A percentile compares a stretch with the other conserved stretches of the same genome.
These are phyloP conservation scores for Calonectria pteridis DNA, from an alignment of 2,329 filamentous ascomycete species.

Conservation along the genomic window DNA sequence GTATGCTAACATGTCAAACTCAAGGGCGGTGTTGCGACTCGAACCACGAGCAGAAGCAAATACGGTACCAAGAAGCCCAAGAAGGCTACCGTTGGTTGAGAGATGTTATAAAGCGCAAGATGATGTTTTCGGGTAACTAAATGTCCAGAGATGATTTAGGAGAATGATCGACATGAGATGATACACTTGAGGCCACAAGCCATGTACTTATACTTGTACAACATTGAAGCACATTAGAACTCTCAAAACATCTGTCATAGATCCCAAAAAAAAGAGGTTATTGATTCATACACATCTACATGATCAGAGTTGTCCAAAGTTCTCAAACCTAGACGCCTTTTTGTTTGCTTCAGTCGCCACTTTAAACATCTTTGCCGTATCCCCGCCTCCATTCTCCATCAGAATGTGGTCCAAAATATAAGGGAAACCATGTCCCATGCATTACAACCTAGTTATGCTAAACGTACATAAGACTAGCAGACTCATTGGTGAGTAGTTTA, in stretches of 20 bases:
- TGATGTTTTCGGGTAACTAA: neutral
- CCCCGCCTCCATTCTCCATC: constrained; percentile 29
- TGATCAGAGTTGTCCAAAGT: constrained; percentile 45
- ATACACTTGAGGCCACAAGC: constrained; percentile 30
- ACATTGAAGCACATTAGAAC: constrained; percentile 32
- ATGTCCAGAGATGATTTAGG: neutral
- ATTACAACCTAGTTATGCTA: constrained; percentile 40
- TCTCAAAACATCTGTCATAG: constrained; percentile 17
- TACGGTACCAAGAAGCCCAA: constrained; percentile 99
- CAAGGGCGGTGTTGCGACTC: constrained; percentile 89
- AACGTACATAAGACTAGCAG: constrained; percentile 33
- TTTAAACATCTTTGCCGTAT: constrained; percentile 35
- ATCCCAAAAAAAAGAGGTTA: constrained; percentile 34
- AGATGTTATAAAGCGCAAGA: neutral
- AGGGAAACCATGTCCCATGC: constrained; percentile 36
- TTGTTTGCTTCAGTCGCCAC: constrained; percentile 33
- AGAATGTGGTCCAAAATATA: constrained; percentile 32
- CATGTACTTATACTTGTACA: constrained; percentile 46
- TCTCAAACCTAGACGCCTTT: constrained; percentile 46
- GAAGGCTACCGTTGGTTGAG: constrained; percentile 71
- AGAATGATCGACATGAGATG: constrained; percentile 21
- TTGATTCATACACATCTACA: constrained; percentile 47
- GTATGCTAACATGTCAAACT: constrained; percentile 28
- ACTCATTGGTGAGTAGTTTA: constrained; percentile 46
- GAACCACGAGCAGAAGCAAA: constrained; percentile 89